These are phyloP conservation scores for Ensete glaucum DNA, from an alignment of 176 grass and related monocot species.

Conservation along the genomic window DNA sequence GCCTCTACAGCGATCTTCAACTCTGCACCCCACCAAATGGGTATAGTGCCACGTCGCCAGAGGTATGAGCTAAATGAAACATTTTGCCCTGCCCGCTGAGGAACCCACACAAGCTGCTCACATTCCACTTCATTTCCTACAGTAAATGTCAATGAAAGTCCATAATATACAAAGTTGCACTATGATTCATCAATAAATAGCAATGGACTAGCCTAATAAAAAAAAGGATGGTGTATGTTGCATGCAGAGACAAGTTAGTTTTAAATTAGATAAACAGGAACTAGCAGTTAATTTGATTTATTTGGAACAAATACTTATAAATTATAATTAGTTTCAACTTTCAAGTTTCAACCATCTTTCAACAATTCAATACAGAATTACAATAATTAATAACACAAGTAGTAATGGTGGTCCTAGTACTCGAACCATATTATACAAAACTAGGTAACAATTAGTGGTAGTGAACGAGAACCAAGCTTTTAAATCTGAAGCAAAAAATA, in stretches of 20 bases:
- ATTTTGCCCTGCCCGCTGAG: conserved; percentile 30
- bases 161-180: not conserved
- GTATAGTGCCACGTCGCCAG: conserved; percentile 94
- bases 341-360: no score
- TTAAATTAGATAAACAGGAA: no score
- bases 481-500: no score
- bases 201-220: not conserved
- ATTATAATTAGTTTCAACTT: no score
- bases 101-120: conserved; percentile 86
- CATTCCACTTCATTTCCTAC: conserved; percentile 95
- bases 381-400: no score
- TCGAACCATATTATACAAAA: no score
- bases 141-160: conserved; percentile 1
- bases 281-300: no score
- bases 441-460: no score
- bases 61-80: conserved; percentile 76
- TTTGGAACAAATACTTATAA: no score
- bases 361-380: no score
- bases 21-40: conserved; percentile 96
- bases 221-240: not conserved
- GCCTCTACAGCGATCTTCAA: conserved; percentile 74
- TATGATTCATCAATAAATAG: not conserved
- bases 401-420: no score
- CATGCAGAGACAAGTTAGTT: not conserved
- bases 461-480: no score